Evolutionary conservation across 2,329 filamentous ascomycete species (phyloP), one percentile per base, ranked within the genome.

Genomic region (Aspergillus ruber): DNA sequence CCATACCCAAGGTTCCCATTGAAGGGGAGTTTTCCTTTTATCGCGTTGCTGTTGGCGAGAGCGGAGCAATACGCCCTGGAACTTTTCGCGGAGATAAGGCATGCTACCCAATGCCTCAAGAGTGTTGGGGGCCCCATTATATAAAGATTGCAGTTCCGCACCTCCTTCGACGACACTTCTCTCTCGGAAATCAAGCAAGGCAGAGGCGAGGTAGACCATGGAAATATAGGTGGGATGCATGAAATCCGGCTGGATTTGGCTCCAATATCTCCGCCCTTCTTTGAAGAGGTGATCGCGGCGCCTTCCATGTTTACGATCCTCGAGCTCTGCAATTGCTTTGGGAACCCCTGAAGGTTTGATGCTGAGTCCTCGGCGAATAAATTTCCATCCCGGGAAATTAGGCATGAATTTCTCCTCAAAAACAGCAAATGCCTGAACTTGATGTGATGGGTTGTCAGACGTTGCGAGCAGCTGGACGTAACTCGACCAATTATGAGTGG

Each of bases 351-450:
- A 43, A 8, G 67, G 65, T 35, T 61, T 60, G 21, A 63, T 20
- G 4, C 58, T 59, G 44, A 59, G 60, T 18, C 69, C 65, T 49
- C 63, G 63, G 13, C 58, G 57, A 25, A 74, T 55, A 44, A 60
- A 52, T 5, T 56, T 58, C 88, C 90, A 96, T 20, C 89, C 88
- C 9, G 80, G 79, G 79, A 90, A 95, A 29, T 80, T 75, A 1
- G 80, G 77, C 79, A 95, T 94, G 47, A 97, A 82, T 50, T 82
- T 80, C 21, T 75, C 70, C 70, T 97, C 91, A 62, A 87, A 91
- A 44, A 84, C 69, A 18, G 71, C 63, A 68, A 93, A 95, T 33
- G 90, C 90, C 17, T 63, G 53, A 10, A 67, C 20, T 45, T 68
- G 66, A 48, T 84, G 75, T 42, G 80, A 69, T 57, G 79, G 77